These are phyloP conservation scores for Wickerhamomyces sp. DNA, from an alignment of 1,139 yeast genomes.

Conservation along the genomic window DNA sequence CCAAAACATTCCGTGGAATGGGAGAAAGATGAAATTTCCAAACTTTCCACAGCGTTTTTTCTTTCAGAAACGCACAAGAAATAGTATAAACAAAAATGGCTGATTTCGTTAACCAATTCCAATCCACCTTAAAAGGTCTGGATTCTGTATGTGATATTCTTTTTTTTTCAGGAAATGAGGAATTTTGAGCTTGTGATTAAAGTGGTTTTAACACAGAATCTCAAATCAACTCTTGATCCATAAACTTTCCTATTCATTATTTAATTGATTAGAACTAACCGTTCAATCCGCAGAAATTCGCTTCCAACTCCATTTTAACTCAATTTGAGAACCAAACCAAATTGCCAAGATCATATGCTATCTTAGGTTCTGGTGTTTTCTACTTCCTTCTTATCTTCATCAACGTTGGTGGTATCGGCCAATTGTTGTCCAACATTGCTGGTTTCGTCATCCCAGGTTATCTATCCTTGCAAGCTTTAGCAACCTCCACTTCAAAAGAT, in stretches of 20 bases:
- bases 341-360: constrained; percentile 85
- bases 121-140: constrained; percentile 20
- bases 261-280: too few relatives aligned
- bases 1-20: too few relatives aligned
- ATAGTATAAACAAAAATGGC: constrained; percentile 14
- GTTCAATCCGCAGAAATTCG: constrained; percentile 40
- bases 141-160: constrained; percentile 22
- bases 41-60: too few relatives aligned
- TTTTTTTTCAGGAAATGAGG: too few relatives aligned
- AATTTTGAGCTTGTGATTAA: too few relatives aligned
- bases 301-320: constrained; percentile 37
- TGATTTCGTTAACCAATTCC: constrained; percentile 22
- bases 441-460: constrained; percentile 91
- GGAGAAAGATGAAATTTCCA: background rate
- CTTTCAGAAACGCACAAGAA: too few relatives aligned
- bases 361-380: constrained; percentile 53
- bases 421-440: constrained; percentile 85
- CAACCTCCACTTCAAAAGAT: constrained; percentile 60
- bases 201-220: too few relatives aligned
- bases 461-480: constrained; percentile 79
- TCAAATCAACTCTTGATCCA: too few relatives aligned
- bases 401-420: constrained; percentile 92
- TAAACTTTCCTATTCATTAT: too few relatives aligned
- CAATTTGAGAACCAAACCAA: constrained; percentile 60
- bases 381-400: constrained; percentile 78